phyloP scores from a whole-genome alignment of 169 alveolate species.

The Eimeria tenella region DNA sequence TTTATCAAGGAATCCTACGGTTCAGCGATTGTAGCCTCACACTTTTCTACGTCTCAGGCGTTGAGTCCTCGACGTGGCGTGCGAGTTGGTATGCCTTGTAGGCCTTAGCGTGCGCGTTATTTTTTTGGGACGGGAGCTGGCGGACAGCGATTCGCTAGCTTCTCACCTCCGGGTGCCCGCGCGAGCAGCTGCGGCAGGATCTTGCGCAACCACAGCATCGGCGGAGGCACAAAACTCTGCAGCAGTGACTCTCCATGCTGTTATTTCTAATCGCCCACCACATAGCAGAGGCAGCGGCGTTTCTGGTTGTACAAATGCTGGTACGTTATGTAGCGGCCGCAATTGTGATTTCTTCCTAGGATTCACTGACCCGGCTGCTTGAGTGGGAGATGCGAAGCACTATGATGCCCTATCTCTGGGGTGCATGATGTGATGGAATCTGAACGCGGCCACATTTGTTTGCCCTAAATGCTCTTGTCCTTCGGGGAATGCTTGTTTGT shows the following conservation, averaged over 20 bases:
- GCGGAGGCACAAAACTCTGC: conserved; percentile 15
- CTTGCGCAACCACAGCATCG: conserved; percentile 48
- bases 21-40: neutral
- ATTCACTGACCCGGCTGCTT: no score
- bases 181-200: conserved; percentile 60
- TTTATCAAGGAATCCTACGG: no score
- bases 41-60: neutral
- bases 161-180: conserved; percentile 63
- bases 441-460: no score
- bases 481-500: neutral
- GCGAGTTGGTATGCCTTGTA: neutral
- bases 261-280: conserved; percentile 62
- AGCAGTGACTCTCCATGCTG: conserved; percentile 59
- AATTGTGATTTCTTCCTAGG: no score
- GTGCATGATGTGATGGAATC: no score
- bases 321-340: neutral
- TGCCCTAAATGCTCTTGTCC: neutral
- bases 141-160: conserved; percentile 55
- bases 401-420: no score
- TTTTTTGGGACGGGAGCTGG: conserved; percentile 65
- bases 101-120: conserved; percentile 73
- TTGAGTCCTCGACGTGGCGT: neutral
- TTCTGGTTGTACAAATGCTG: conserved; percentile 25
- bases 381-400: no score
- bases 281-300: neutral